Conservation (phyloP, 495 filamentous ascomycete genomes). For the Aspergillus leporis region DNA sequence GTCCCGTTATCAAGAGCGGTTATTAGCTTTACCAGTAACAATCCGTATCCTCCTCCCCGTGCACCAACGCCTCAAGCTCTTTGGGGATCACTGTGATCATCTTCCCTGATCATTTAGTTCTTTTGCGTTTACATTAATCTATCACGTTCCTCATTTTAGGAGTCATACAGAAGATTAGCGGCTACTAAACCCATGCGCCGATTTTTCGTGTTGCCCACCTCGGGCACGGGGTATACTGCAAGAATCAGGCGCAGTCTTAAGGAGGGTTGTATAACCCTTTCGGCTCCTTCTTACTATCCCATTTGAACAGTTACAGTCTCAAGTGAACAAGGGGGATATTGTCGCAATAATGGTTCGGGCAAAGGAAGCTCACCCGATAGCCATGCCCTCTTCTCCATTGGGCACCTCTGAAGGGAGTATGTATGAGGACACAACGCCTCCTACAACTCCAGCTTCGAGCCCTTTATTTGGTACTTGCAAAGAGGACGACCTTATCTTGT, state of each 20-base stretch:
- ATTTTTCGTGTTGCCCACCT: background rate
- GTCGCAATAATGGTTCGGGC: background rate
- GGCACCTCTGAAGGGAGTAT: constrained; percentile 28
- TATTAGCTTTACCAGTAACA: constrained; percentile 2
- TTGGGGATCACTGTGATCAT: background rate
- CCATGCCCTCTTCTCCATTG: constrained; percentile 22
- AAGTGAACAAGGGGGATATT: background rate
- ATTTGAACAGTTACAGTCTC: background rate
- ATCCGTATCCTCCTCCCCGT: constrained; percentile 6
- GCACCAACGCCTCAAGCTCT: constrained; percentile 6
- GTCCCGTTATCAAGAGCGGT: background rate
- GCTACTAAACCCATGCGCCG: background rate
- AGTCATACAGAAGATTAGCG: background rate
- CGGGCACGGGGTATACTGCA: background rate
- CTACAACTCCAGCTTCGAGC: constrained; percentile 55
- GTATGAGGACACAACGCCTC: constrained; percentile 44
- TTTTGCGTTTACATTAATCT: background rate
- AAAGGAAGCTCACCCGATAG: constrained; percentile 16
- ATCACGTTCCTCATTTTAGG: constrained; percentile 13
- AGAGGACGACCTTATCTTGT: constrained; percentile 29
- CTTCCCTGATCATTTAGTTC: background rate
- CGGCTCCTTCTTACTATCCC: background rate
- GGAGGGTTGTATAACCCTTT: background rate
- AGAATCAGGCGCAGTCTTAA: background rate
- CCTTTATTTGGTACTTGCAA: constrained; percentile 42